These are phyloP conservation scores for Talaromyces atroroseus DNA, from an alignment of 2,329 filamentous ascomycete species.

Conservation along the genomic window DNA sequence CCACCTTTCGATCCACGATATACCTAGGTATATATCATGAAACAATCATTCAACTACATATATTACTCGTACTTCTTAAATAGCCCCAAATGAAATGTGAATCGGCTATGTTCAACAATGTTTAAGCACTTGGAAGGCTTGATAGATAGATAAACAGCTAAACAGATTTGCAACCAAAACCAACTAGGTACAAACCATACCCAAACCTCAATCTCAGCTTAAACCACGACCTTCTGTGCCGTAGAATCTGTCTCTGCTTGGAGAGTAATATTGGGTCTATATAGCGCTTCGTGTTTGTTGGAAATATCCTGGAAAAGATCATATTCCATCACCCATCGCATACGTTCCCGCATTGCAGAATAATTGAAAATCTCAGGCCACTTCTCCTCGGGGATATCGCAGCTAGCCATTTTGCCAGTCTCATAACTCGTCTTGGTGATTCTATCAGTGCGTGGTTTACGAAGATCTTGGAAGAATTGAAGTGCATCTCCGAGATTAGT, in stretches of 20 bases:
- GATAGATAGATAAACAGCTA: no score
- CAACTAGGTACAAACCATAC: no score
- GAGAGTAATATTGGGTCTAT: background rate
- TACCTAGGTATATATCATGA: no score
- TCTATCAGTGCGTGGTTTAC: conserved; percentile 31
- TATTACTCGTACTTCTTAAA: no score
- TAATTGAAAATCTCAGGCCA: conserved; percentile 18
- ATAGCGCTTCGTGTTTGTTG: background rate
- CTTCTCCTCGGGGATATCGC: conserved; percentile 19
- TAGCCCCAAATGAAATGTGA: no score
- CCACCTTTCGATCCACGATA: no score
- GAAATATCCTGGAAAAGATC: conserved; percentile 19
- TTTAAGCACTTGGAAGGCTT: no score
- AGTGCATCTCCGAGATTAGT: conserved; percentile 25
- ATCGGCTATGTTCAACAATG: no score
- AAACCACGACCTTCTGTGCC: background rate
- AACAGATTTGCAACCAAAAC: no score
- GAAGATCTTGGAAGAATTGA: conserved; percentile 30
- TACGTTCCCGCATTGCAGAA: conserved; percentile 16
- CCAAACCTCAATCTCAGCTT: background rate
- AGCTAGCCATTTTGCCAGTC: conserved; percentile 22
- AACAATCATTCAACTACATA: no score
- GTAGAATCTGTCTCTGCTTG: background rate
- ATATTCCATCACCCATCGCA: conserved; percentile 24
- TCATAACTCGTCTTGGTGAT: conserved; percentile 24